Conservation (phyloP, 495 filamentous ascomycete genomes). For the Penicillium steckii region DNA sequence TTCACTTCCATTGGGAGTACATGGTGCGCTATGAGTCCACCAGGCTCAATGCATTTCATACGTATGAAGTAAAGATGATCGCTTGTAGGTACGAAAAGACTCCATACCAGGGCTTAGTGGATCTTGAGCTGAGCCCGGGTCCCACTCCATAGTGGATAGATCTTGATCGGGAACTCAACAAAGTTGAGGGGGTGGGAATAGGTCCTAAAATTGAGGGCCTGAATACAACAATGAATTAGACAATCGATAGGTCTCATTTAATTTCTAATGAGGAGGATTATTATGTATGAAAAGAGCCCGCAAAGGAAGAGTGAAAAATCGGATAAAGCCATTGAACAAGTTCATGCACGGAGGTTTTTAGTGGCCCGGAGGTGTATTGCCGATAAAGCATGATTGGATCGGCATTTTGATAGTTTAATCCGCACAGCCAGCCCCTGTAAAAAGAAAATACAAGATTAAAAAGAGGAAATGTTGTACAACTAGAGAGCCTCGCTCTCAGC, state of each 20-base stretch:
- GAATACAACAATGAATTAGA: background rate
- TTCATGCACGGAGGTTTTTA: background rate
- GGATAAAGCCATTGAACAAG: conserved; percentile 1
- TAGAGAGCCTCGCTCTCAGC: conserved; percentile 1
- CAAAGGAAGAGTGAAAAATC: background rate
- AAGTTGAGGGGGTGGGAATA: background rate
- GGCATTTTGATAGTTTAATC: background rate
- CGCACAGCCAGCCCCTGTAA: conserved; percentile 1
- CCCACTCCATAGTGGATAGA: conserved; percentile 2
- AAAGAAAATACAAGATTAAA: conserved; percentile 1
- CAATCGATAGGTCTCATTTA: background rate
- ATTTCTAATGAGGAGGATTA: background rate
- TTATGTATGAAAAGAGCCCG: conserved; percentile 1
- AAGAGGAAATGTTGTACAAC: background rate
- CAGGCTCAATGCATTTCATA: conserved; percentile 1
- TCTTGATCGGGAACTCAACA: conserved; percentile 2
- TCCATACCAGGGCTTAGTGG: background rate
- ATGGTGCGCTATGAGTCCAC: background rate
- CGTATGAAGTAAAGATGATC: conserved; percentile 2
- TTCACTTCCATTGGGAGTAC: background rate
- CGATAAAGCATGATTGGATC: background rate
- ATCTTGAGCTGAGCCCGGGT: background rate
- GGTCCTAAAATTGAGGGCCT: background rate
- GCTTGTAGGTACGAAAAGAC: background rate
- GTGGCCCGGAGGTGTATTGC: background rate